Evolutionary conservation across 2,329 filamentous ascomycete species (phyloP).

Genomic region (Monosporascus cannonballus): DNA sequence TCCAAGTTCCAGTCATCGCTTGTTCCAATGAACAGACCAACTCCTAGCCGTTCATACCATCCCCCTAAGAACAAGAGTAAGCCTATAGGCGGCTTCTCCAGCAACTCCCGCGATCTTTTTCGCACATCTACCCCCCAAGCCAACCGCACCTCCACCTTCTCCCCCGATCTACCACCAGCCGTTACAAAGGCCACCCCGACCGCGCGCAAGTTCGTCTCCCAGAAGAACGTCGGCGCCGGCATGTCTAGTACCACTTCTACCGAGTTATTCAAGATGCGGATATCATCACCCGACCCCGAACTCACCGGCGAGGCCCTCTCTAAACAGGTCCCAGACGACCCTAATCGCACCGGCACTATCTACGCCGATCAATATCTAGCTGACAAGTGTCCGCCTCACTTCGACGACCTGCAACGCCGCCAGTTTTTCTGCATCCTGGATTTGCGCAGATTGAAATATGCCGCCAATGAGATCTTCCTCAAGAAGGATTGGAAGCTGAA

Average conservation of each 20-base stretch:
- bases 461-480: conserved; percentile 53
- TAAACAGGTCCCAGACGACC: conserved; percentile 47
- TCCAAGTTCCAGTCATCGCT: conserved; percentile 27
- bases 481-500: conserved; percentile 60
- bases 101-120: conserved; percentile 23
- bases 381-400: conserved; percentile 50
- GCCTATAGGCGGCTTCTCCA: conserved; percentile 6
- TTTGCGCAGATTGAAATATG: conserved; percentile 54
- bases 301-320: conserved; percentile 50
- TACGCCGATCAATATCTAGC: conserved; percentile 55
- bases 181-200: conserved; percentile 14
- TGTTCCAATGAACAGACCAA: conserved; percentile 21
- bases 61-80: conserved; percentile 12
- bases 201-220: conserved; percentile 22
- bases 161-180: conserved; percentile 22
- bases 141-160: conserved; percentile 20
- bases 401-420: conserved; percentile 53
- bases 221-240: conserved; percentile 40
- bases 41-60: conserved; percentile 16
- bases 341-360: conserved; percentile 46
- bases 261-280: conserved; percentile 53
- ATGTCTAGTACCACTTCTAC: conserved; percentile 43
- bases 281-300: conserved; percentile 49
- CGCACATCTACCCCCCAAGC: conserved; percentile 22
- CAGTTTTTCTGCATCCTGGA: conserved; percentile 61